Percentiles rank a stretch among this genome's conserved stretches.
Evolutionary conservation across 2,329 filamentous ascomycete species (phyloP).

Genomic region (Penicillium sp.): DNA sequence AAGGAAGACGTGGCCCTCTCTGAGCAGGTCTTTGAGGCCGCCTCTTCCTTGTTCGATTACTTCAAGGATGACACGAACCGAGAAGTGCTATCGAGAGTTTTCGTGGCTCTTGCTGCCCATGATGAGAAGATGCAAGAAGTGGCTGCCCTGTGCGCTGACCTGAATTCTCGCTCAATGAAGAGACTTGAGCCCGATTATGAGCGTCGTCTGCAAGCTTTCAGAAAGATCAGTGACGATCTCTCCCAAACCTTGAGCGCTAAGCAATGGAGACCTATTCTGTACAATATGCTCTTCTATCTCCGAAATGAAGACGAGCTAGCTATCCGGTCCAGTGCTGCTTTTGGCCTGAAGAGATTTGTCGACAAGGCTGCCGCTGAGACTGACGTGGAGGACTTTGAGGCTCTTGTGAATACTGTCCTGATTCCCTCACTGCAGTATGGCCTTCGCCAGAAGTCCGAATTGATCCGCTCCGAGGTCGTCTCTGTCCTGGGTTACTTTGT

Average conservation of each 20-base stretch:
- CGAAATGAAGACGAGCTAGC: conserved; percentile 85
- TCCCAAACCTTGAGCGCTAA: conserved; percentile 62
- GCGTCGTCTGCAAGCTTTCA: conserved; percentile 75
- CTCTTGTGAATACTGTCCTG: conserved; percentile 64
- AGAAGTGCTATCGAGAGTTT: conserved; percentile 69
- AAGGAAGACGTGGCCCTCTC: conserved; percentile 60
- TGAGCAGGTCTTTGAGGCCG: conserved; percentile 67
- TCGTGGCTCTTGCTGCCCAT: conserved; percentile 68
- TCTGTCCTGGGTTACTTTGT: conserved; percentile 78
- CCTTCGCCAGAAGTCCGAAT: conserved; percentile 75
- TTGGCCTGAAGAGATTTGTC: conserved; percentile 76
- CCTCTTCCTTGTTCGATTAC: conserved; percentile 83
- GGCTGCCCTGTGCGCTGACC: conserved; percentile 69
- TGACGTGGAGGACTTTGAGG: conserved; percentile 52
- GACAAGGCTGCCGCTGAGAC: conserved; percentile 55
- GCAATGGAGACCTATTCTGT: conserved; percentile 85
- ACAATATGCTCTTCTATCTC: conserved; percentile 87
- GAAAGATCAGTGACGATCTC: conserved; percentile 65
- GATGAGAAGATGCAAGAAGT: conserved; percentile 63
- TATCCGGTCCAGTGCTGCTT: conserved; percentile 79
- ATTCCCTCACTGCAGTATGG: conserved; percentile 76
- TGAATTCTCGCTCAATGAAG: conserved; percentile 75
- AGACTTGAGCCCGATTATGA: conserved; percentile 87
- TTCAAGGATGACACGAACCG: conserved; percentile 82
- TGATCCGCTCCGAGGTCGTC: conserved; percentile 80